Base-by-base conservation (phyloP, 176 grass and related monocot genomes). In the Poa pratensis region DNA sequence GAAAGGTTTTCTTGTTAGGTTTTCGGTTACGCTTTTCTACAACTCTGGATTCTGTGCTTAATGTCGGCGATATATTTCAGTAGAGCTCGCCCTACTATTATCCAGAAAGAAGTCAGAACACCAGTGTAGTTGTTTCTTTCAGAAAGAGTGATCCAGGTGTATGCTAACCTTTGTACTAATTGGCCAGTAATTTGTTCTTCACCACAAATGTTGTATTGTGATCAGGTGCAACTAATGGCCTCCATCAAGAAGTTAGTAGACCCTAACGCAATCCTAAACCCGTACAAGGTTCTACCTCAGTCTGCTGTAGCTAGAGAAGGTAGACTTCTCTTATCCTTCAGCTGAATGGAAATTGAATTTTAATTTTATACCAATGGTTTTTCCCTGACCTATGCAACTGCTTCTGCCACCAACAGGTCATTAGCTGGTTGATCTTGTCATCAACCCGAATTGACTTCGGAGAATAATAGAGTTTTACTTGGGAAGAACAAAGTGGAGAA, bases 241-340 rank as follows among this genome's bases (percentile, higher is more conserved):
- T 89, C 90, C 35, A 91, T 98, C 69, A 98, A 95, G 84, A 98
- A 95, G 75, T 62, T 93, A 78, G 27, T 98, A 68, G 93, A 98
- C 79, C 93, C 96, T 46, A 98, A 86, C 58, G 85, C 82, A 58
- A 98, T 98, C 82, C 83, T 98, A 26, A 98, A 98, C 52, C 96
- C 93, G 4, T 98, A 98, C 81, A 98, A 98, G 87, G 96, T 98
- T 86, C 83, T 98, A 24, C 91, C 96, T 60, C 91, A 82, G 76
- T 92, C 93, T 60, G 40, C 76, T 93, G 37, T 86, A 86, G 84
- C 59, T 81, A 46, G 86, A 78, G 35, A 68, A 80, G 91, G 82
- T 90, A 85, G 26, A 0, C 37, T 76, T 79, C 73, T 5, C 45
- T 79, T 18, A 52, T 57, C 48, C 13, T 82, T 12, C 0, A 3